Percentiles rank a stretch among this genome's conserved stretches.
Evolutionary conservation across 1,284 basidiomycete species (phyloP).

Genomic region (Moesziomyces globuligerus): DNA sequence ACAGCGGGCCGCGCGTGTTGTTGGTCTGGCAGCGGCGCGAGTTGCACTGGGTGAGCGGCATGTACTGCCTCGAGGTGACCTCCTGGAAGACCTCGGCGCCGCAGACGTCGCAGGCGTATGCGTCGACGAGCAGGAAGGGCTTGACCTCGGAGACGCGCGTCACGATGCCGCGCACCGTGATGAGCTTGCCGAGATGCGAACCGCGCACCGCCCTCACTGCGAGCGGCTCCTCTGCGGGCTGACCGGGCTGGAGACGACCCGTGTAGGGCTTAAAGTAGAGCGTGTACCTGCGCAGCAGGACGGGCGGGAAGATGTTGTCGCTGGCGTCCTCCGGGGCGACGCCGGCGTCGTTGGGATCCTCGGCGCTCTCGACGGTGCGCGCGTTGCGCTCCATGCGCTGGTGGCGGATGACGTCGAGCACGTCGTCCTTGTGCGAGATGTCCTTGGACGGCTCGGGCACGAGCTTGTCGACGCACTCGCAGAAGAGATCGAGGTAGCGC

Average conservation of each 20-base stretch:
- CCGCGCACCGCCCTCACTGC: constrained; percentile 93
- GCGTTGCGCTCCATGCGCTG: constrained; percentile 89
- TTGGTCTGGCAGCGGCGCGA: constrained; percentile 81
- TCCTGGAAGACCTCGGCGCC: constrained; percentile 99
- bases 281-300: constrained; percentile 91
- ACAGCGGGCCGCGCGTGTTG: constrained; percentile 86
- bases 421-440: constrained; percentile 74
- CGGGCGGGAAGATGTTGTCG: constrained; percentile 73
- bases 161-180: constrained; percentile 96
- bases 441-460: constrained; percentile 83
- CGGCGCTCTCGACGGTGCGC: constrained; percentile 72
- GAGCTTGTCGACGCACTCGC: constrained; percentile 81
- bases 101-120: constrained; percentile 97
- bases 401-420: constrained; percentile 70
- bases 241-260: constrained; percentile 50
- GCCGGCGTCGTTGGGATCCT: constrained; percentile 33
- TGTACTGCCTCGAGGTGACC: constrained; percentile 90
- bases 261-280: constrained; percentile 89
- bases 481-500: constrained; percentile 89
- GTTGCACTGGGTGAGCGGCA: constrained; percentile 83
- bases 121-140: constrained; percentile 94
- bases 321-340: constrained; percentile 35
- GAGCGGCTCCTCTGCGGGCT: constrained; percentile 69
- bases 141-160: constrained; percentile 99
- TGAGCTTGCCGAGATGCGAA: constrained; percentile 84